These are phyloP conservation scores for Pyrrhoderma noxium DNA, from an alignment of 1,284 basidiomycete genomes.

Conservation along the genomic window DNA sequence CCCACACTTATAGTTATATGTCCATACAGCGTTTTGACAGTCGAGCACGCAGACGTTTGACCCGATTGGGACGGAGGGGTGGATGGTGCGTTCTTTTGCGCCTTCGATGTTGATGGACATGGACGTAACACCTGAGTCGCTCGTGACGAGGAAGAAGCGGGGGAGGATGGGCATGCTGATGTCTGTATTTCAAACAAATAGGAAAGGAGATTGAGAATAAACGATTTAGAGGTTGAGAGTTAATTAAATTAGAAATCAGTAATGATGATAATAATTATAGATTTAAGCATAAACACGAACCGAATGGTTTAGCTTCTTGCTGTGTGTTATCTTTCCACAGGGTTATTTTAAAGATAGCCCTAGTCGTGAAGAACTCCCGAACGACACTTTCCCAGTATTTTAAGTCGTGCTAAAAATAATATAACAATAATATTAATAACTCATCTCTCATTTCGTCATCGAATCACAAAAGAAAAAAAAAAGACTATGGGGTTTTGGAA, in stretches of 20 bases:
- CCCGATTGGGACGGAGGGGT: conserved; percentile 30
- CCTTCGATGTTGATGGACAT: conserved; percentile 69
- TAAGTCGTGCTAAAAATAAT: conserved; percentile 6
- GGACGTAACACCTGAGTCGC: conserved; percentile 70
- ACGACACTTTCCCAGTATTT: conserved; percentile 56
- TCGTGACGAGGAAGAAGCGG: conserved; percentile 75
- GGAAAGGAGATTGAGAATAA: conserved; percentile 5
- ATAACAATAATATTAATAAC: background rate
- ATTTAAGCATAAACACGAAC: conserved; percentile 39
- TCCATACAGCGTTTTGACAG: conserved; percentile 64
- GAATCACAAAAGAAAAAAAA: too few relatives aligned
- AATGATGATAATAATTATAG: background rate
- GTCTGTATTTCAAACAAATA: conserved; percentile 50
- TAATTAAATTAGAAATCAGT: background rate
- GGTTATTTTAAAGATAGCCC: conserved; percentile 64
- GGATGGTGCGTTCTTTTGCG: conserved; percentile 46
- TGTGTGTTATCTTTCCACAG: conserved; percentile 74
- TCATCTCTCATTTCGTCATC: too few relatives aligned
- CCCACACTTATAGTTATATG: conserved; percentile 66
- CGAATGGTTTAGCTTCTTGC: conserved; percentile 71
- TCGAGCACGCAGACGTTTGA: conserved; percentile 35
- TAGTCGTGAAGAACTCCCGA: conserved; percentile 56
- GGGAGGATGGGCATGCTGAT: conserved; percentile 68
- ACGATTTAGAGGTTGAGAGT: background rate
- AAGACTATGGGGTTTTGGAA: too few relatives aligned